phyloP scores from a whole-genome alignment of 139 green algal species.

The Tetradesmus obliquus region DNA sequence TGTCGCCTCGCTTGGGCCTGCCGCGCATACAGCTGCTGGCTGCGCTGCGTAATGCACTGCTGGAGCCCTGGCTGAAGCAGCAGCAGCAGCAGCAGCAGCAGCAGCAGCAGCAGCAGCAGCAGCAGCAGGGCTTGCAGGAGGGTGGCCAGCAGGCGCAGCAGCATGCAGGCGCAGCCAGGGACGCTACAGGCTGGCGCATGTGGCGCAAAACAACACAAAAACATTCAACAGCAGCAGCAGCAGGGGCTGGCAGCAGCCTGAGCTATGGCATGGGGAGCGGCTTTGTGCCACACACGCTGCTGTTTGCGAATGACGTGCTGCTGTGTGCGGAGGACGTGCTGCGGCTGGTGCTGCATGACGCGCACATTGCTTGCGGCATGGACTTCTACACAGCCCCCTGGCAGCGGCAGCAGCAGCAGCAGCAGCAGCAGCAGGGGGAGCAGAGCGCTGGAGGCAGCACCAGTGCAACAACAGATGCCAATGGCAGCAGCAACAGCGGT shows the following conservation, averaged over 20 bases:
- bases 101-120: too few species aligned
- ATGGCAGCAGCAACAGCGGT: background rate
- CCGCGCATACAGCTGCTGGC: conserved; percentile 65
- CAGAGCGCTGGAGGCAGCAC: background rate
- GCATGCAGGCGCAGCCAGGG: background rate
- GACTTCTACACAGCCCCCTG: conserved; percentile 58
- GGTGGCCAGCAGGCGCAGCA: background rate
- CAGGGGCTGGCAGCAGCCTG: background rate
- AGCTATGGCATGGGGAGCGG: background rate
- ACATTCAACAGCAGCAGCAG: background rate
- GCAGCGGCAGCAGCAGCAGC: conserved; percentile 23
- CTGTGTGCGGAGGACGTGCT: conserved; percentile 64
- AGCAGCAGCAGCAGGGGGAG: conserved; percentile 23
- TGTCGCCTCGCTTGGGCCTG: conserved; percentile 35
- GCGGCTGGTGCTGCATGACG: conserved; percentile 52
- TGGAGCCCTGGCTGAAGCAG: conserved; percentile 45
- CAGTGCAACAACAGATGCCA: background rate
- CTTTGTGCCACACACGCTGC: conserved; percentile 46
- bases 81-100: conserved; percentile 34
- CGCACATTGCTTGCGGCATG: conserved; percentile 69
- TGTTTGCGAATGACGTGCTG: conserved; percentile 79
- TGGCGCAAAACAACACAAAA: background rate
- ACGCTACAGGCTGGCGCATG: background rate
- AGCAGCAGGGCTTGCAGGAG: background rate
- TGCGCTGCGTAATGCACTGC: conserved; percentile 52